Base-by-base conservation (phyloP, 805 yeast genomes). In the Sugiyamaella floridensis region DNA sequence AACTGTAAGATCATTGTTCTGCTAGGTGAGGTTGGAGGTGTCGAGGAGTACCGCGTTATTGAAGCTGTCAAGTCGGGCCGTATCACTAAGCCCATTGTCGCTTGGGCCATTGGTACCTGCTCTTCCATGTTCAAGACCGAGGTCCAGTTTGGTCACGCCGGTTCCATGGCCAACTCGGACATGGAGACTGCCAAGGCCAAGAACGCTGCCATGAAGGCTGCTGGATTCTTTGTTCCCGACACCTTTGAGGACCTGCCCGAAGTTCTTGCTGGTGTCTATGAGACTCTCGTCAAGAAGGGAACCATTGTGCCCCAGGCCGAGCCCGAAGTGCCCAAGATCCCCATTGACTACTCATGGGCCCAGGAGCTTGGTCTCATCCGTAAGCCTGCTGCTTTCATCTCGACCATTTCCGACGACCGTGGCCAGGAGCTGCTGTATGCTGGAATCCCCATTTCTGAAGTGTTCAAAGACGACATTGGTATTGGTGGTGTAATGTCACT, bases 181-280 rank as follows among this genome's bases (percentile, higher is more conserved):
- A 76, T 78, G 68, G 86, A 83, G 73, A 83, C 84, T 56, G 86
- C 86, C 57, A 73, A 70, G 62, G 75, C 83, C 65, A 81, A 81
- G 76, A 81, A 81, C 65, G 78, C 79, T 58, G 83, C 86, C 61
- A 89, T 92, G 73, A 85, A 87, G 71, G 85, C 84, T 61, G 98
- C 98, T 19, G 99, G 99, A 1, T 89, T 92, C 72, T 81, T 83
- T 63, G 93, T 88, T 51, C 96, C 96, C 61, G 87, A 85, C 56
- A 88, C 85, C 66, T 81, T 73, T 57, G 77, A 73, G 63, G 77
- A 74, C 55, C 57, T 73, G 64, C 77, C 77, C 40, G 73, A 67
- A 57, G 61, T 55, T 15, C 64, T 73, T 20, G 55, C 64, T 40
- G 52, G 59, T 56, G 96, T 97, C 51, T 92, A 92, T 71, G 92